These are phyloP conservation scores for Eurotiales sp. DNA, from an alignment of 2,329 filamentous ascomycete species.

Conservation along the genomic window DNA sequence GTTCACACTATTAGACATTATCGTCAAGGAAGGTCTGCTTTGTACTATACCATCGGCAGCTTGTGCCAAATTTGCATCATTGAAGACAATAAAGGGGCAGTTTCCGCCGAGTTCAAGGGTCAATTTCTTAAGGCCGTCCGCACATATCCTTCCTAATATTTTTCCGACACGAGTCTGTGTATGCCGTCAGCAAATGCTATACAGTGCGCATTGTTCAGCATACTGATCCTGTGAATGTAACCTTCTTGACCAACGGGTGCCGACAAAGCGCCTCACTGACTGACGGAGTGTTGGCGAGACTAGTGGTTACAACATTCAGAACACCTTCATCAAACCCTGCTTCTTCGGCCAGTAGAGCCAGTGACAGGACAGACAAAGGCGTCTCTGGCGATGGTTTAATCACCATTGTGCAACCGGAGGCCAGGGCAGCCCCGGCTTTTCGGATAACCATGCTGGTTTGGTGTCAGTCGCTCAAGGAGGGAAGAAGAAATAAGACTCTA, in stretches of 20 bases:
- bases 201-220: constrained; percentile 30
- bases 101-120: constrained; percentile 65
- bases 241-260: constrained; percentile 59
- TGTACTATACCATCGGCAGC: constrained; percentile 29
- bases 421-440: constrained; percentile 65
- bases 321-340: constrained; percentile 59
- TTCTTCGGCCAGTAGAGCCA: constrained; percentile 51
- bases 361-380: constrained; percentile 53
- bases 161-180: constrained; percentile 53
- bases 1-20: constrained; percentile 18
- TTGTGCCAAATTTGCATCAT: constrained; percentile 59
- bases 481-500: too few species aligned
- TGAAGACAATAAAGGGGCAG: constrained; percentile 59
- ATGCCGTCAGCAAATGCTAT: too few species aligned
- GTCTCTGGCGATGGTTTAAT: constrained; percentile 69
- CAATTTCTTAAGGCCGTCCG: constrained; percentile 62
- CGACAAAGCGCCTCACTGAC: constrained; percentile 49
- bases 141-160: constrained; percentile 57
- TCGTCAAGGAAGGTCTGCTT: too few species aligned
- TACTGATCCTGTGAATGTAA: constrained; percentile 54
- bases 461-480: too few species aligned
- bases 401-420: constrained; percentile 71
- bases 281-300: constrained; percentile 36
- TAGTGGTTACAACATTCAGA: constrained; percentile 58
- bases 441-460: constrained; percentile 54